Base-by-base conservation (phyloP, 2,329 filamentous ascomycete genomes). In the Xylariaceae sp. region DNA sequence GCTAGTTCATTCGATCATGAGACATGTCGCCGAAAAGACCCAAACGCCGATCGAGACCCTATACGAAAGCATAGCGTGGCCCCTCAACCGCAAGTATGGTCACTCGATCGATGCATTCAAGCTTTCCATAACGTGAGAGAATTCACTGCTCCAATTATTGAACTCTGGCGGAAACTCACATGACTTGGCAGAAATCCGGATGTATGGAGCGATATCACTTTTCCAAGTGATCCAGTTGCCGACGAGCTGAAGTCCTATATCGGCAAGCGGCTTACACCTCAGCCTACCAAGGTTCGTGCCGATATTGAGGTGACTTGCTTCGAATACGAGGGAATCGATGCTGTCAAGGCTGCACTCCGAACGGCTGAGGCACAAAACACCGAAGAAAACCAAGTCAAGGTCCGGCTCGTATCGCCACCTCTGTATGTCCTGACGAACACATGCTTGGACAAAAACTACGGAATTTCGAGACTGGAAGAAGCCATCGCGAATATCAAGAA, bases 61-160 rank as follows among this genome's bases (percentile, higher is more conserved):
- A 43, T 98, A 98, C 71, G 85, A 95, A 76, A 83, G 76, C 55
- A 96, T 98, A 64, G 89, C 83, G 51, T 98, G 94, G 94, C 93
- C 94, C 38, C 73, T 98, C 60, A 95, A 96, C 81, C 90, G 89
- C 75, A 95, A 91, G 73, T 98, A 89, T 64, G 93, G 93, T 39
- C 91, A 97, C 68, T 83, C 91, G 11, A 88, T 97, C 53, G 93
- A 98, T 64, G 93, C 94, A 9, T 98, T 98, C 78, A 98, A 97
- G 78, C 84, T 97, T 48, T 95, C 89, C 53, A 98, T 98, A 73
- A 97, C 93, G 86, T 89, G 73, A 58, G 81, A 68, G 7, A 19
- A 3, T 19, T 28, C 24, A 4, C 13, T 32, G 13, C 19, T 29
- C 17, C 28, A 38, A 8, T 29, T 32, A n/a, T 34, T 44, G 46